Conservation (phyloP, 768 basidiomycete species). For the Tricholomella constricta region DNA sequence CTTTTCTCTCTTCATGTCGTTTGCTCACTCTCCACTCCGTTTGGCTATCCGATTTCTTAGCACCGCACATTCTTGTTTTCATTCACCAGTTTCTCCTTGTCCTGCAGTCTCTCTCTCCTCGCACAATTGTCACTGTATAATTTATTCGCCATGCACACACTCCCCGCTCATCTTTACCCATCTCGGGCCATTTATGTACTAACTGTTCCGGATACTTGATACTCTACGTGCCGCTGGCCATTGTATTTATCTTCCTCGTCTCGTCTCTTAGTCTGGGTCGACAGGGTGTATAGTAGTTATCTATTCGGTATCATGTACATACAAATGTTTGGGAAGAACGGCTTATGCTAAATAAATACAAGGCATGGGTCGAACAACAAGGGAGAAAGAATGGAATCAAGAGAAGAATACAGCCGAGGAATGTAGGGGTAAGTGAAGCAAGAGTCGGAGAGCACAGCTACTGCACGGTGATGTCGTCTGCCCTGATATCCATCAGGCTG, state of each 20-base stretch:
- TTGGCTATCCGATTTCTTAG: no score
- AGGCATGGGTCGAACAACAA: not conserved
- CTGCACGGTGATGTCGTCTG: slow-evolving; percentile 9
- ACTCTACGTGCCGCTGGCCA: not conserved
- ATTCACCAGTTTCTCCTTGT: not conserved
- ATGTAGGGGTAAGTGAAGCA: no score
- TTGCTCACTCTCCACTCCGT: no score
- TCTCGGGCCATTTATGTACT: not conserved
- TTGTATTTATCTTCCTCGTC: not conserved
- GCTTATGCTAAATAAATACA: not conserved
- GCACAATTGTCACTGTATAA: not conserved
- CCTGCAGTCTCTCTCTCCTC: not conserved
- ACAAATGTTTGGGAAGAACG: not conserved
- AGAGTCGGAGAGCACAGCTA: not conserved
- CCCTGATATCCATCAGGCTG: slow-evolving; percentile 6
- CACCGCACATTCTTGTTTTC: not conserved
- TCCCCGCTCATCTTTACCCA: not conserved
- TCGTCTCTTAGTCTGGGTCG: not conserved
- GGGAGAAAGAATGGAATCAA: not conserved
- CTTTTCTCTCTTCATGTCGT: not conserved
- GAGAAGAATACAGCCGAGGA: not conserved
- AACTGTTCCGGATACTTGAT: not conserved
- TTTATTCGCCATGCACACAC: slow-evolving; percentile 5
- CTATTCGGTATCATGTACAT: slow-evolving; percentile 9
- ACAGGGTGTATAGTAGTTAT: slow-evolving; percentile 1